Evolutionary conservation across 768 basidiomycete species (phyloP).

Genomic region (Leccinum fibrillosum): DNA sequence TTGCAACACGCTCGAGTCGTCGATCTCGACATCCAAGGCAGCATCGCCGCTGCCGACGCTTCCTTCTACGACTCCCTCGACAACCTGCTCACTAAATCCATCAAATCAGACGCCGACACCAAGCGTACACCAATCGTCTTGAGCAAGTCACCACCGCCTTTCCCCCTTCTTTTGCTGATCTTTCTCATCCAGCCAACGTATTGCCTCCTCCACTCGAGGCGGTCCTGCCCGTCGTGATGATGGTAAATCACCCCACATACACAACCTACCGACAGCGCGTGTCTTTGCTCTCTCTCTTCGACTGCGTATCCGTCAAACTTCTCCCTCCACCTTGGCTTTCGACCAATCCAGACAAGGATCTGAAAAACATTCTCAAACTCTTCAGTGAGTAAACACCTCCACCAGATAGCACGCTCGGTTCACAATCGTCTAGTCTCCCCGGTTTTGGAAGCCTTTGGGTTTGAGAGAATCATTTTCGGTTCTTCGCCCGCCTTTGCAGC

Average conservation of each 20-base stretch:
- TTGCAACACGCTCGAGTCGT: slow-evolving; percentile 59
- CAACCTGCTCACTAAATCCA: slow-evolving; percentile 67
- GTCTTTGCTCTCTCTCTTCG: slow-evolving; percentile 71
- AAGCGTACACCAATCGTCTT: slow-evolving; percentile 59
- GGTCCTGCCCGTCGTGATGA: slow-evolving; percentile 66
- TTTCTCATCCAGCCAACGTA: slow-evolving; percentile 55
- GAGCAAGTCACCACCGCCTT: slow-evolving; percentile 38
- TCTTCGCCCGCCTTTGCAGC: slow-evolving; percentile 62
- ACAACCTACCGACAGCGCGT: slow-evolving; percentile 67
- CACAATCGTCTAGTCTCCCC: slow-evolving; percentile 57
- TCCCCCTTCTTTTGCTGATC: background rate
- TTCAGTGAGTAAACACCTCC: slow-evolving; percentile 56
- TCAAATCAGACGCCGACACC: slow-evolving; percentile 21
- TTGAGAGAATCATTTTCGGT: slow-evolving; percentile 78
- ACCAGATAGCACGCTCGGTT: background rate
- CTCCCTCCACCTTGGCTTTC: slow-evolving; percentile 73
- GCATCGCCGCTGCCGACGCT: slow-evolving; percentile 44
- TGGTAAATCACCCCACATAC: slow-evolving; percentile 77
- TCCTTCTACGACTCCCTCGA: slow-evolving; percentile 64
- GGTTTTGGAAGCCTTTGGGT: slow-evolving; percentile 82
- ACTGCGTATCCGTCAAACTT: slow-evolving; percentile 70
- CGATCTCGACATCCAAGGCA: slow-evolving; percentile 65
- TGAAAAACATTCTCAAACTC: slow-evolving; percentile 74
- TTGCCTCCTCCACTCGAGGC: slow-evolving; percentile 78
- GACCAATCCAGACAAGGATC: slow-evolving; percentile 38